Conservation (phyloP, 768 basidiomycete genomes). For the Mycena belliarum region DNA sequence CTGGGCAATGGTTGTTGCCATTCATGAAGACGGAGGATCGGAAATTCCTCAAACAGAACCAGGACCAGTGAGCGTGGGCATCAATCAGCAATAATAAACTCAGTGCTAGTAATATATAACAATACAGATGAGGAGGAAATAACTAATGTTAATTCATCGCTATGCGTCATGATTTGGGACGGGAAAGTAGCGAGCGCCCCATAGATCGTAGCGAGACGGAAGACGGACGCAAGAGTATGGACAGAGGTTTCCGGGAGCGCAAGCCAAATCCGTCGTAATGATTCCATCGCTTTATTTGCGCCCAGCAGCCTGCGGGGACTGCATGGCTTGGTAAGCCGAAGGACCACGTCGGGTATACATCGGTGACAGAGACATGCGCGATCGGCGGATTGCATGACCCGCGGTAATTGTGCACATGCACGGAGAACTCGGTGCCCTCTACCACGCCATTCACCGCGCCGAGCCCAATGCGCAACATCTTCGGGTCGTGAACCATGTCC, state of each 20-base stretch:
- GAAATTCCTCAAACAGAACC: no score
- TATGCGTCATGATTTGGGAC: background rate
- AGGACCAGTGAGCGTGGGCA: background rate
- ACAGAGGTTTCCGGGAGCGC: slow-evolving; percentile 8
- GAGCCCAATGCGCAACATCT: slow-evolving; percentile 49
- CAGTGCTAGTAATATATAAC: background rate
- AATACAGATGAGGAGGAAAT: background rate
- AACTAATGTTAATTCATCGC: no score
- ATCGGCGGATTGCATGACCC: slow-evolving; percentile 58
- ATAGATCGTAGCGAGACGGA: slow-evolving; percentile 5
- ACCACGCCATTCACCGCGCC: slow-evolving; percentile 65
- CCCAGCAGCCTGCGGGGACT: slow-evolving; percentile 51
- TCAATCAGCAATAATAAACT: background rate
- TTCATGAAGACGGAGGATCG: no score
- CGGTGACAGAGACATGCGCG: slow-evolving; percentile 49
- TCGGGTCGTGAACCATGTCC: slow-evolving; percentile 36
- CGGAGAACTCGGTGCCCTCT: slow-evolving; percentile 60
- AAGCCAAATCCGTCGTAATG: slow-evolving; percentile 51
- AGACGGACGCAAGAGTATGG: background rate
- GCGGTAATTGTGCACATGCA: slow-evolving; percentile 64
- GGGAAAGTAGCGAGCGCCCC: slow-evolving; percentile 3
- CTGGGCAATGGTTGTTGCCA: no score
- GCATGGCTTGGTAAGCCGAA: slow-evolving; percentile 42
- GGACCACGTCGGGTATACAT: slow-evolving; percentile 62
- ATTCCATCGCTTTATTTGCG: slow-evolving; percentile 51